Evolutionary conservation across 495 filamentous ascomycete species (phyloP).

Genomic region (Penicillium longicatenatum): DNA sequence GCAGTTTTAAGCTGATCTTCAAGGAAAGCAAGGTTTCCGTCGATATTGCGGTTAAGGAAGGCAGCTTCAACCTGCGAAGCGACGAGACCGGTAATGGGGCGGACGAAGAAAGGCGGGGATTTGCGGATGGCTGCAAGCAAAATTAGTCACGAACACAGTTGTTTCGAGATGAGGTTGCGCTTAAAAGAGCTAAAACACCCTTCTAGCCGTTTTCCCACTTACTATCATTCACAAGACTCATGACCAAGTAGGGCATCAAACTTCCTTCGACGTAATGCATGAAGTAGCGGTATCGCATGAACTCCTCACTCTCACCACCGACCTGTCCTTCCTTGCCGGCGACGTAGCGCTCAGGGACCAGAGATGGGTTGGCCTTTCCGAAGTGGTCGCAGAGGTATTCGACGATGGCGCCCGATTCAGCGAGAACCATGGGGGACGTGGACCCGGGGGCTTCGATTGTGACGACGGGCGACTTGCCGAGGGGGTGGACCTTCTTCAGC

Average conservation of each 20-base stretch:
- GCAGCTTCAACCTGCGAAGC: conserved; percentile 58
- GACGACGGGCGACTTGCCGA: conserved; percentile 83
- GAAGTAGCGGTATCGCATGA: conserved; percentile 74
- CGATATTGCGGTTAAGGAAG: conserved; percentile 65
- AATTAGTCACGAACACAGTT: background rate
- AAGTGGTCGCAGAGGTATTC: conserved; percentile 84
- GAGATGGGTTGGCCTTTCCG: conserved; percentile 36
- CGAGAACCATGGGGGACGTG: conserved; percentile 63
- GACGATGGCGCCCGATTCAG: conserved; percentile 76
- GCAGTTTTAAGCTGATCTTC: conserved; percentile 69
- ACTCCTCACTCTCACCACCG: conserved; percentile 72
- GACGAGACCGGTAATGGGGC: conserved; percentile 69
- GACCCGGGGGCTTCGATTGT: conserved; percentile 51
- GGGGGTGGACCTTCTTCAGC: conserved; percentile 75
- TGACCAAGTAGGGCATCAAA: conserved; percentile 69
- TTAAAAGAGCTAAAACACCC: background rate
- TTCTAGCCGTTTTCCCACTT: conserved; percentile 22
- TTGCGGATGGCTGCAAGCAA: conserved; percentile 57
- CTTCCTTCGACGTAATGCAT: conserved; percentile 84
- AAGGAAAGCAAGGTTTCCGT: conserved; percentile 68
- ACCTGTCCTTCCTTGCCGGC: conserved; percentile 50
- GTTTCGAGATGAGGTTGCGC: too few species aligned
- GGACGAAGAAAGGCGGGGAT: conserved; percentile 80
- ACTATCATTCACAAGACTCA: conserved; percentile 60
- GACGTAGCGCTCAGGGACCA: conserved; percentile 66